Base-by-base conservation (phyloP, 2,329 filamentous ascomycete species). In the Fusarium aywerte region DNA sequence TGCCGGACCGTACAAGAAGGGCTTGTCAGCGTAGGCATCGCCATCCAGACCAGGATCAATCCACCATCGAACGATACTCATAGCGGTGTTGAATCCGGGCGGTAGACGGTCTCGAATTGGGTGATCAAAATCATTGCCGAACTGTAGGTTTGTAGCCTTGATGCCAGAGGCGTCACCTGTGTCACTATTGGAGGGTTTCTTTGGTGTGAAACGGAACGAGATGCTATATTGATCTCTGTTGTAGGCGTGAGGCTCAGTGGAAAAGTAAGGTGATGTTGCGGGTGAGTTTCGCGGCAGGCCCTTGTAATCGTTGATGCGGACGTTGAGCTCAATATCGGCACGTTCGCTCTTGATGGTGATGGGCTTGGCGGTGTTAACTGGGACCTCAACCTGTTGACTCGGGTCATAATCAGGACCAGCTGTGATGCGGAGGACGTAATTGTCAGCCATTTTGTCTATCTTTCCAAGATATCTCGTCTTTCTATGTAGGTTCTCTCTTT, bases 101-200 rank as follows among this genome's bases (percentile, higher is more conserved):
- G 96, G 95, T 3, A 99, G 83, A 16, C 89, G 87, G 75, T 97
- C 91, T 29, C 93, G 87, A 71, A 99, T 96, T 0, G 96, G 92
- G 49, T 91, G 87, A 74, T 97, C 94, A 76, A 98, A 97, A 82
- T 97, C 93, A 77, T 98, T 98, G 39, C 95, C 96, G 72, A 97
- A 97, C 53, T 97, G 89, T 4, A 99, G 83, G 65, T 96, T 89
- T 25, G 86, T 79, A 42, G 88, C 93, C 4, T 84, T 83, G 57
- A 97, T 88, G 33, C 85, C 84, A n/a, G 21, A 7, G 7, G 57
- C 27, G 7, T 67, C 61, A 4, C 68, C 59, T 5, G 64, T 64
- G 16, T 36, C 21, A 18, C 32, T 9, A 1, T 62, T 62, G 40
- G 59, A 51, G 11, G 74, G 75, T 48, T 74, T 75, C 72, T 91